Evolutionary conservation across 1,139 yeast genomes (phyloP), one percentile per base, ranked within the genome.

Genomic region (Scheffersomyces lignicola): DNA sequence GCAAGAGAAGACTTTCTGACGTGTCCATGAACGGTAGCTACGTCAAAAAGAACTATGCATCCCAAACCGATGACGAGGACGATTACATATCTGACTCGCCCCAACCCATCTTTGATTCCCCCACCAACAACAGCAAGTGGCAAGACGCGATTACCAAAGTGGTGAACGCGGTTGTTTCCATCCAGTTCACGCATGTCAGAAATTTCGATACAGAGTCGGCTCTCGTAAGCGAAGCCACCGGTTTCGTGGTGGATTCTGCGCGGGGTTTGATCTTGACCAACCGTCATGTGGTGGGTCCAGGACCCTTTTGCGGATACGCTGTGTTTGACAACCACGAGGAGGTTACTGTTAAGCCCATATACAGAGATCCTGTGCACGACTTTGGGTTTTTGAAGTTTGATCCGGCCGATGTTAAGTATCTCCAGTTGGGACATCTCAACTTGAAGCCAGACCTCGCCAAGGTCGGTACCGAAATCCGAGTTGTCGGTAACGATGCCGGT

Each of bases 401-500:
- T 48, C 92, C 95, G 10, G 51, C 59, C 16, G 70, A 69, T 22
- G 78, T 90, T 41, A 85, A 84, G 57, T 84, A 89, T 54, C 81
- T 88, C 81, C 62, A 75, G 35, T 73, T 89, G 5, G 71, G 73
- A 31, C 83, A 83, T 32, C 69, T 90, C 35, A 76, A 76, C 31
- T 66, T 90, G 40, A 73, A 75, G 42, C 97, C 97, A 0, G 90
- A 87, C 15, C 65, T 83, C 40, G 97, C 96, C 17, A 74, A 76
- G 50, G 88, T 90, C 14, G 97, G 97, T 24, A 80, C 89, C 25
- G 97, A 90, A 56, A 89, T 90, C 49, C 74, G 96, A 54, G 96
- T 90, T 23, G 90, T 89, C 30, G 97, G 97, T 68, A 90, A 90
- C 59, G 97, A 90, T 65, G 95, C 96, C 5, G 97, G 97, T 53